Percentiles rank a stretch among this genome's conserved stretches.
Evolutionary conservation across 2,329 filamentous ascomycete species (phyloP).

Genomic region (Paraphoma chrysanthemicola): DNA sequence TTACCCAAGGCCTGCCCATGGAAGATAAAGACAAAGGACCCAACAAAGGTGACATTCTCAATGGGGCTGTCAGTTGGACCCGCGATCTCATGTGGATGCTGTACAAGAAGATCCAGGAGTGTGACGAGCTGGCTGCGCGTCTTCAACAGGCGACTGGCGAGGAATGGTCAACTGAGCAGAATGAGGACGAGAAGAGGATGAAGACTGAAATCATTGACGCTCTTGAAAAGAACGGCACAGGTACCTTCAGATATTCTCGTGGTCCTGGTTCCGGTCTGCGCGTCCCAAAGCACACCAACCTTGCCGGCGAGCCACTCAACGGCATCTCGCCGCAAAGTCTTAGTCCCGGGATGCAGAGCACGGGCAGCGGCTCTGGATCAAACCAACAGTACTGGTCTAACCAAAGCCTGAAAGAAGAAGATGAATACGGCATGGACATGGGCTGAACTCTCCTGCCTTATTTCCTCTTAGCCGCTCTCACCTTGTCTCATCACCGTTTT

Average conservation of each 20-base stretch:
- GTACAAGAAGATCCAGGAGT: constrained; percentile 85
- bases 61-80: constrained; percentile 96
- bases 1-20: constrained; percentile 88
- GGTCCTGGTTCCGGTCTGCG: constrained; percentile 83
- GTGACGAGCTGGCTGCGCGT: constrained; percentile 80
- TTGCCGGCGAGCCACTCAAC: constrained; percentile 76
- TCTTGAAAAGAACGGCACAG: constrained; percentile 77
- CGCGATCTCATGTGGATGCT: constrained; percentile 98
- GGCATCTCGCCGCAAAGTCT: constrained; percentile 65
- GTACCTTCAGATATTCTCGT: constrained; percentile 83
- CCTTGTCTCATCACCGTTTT: constrained; percentile 27
- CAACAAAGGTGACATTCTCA: constrained; percentile 98
- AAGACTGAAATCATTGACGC: constrained; percentile 89
- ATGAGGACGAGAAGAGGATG: constrained; percentile 95
- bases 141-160: constrained; percentile 58
- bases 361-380: constrained; percentile 65
- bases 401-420: constrained; percentile 86
- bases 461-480: neutral
- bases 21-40: constrained; percentile 99
- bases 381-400: constrained; percentile 61
- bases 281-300: constrained; percentile 92
- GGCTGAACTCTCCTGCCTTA: constrained; percentile 26
- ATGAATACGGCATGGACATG: constrained; percentile 84
- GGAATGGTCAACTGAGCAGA: constrained; percentile 55
- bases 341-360: constrained; percentile 65